Base-by-base conservation (phyloP, 139 green algal genomes). In the Auxenochlorella pyrenoidosa region DNA sequence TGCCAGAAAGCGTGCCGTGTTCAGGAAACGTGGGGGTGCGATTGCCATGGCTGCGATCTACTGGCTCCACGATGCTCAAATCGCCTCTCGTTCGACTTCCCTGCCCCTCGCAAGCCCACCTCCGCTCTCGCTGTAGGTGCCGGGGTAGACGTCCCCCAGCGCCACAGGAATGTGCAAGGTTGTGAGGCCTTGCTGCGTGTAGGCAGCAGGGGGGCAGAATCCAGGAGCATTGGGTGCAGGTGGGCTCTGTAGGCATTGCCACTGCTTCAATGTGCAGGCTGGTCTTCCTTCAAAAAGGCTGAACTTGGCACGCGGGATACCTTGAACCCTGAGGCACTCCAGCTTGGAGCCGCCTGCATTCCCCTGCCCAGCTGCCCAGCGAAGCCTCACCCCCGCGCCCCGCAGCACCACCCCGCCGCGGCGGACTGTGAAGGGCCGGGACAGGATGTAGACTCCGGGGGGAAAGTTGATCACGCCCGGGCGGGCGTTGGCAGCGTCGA, bases 301-400 rank as follows among this genome's bases (percentile, higher is more conserved):
- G n/a, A 22, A 71, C 24, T 5, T 16, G 13, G 65, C 65, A 73
- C 2, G 66, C 66, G 32, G n/a, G 10, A 38, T n/a, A 75, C n/a
- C 66, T 16, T 12, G 5, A 40, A 28, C 65, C 13, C 3, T 38
- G 28, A 24, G 15, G 65, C 30, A 3, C 65, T 4, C 65, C 10
- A 15, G 2, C 28, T 15, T 73, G 65, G 28, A 73, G 26, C 65
- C 19, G 28, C 30, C 65, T 12, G 30, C 65, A 12, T 38, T 12
- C 59, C 59, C 12, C 59, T 30, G 21, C 59, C 59, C 59, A 4
- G 10, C 59, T 68, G 12, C 59, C 59, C 59, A 28, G 21, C 59
- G 18, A n/a, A n/a, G 59, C 66, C 76, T 70, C 76, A 83, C 76
- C 76, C 76, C 76, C 15, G 76, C 76, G 38, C 76, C 76, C 12